Conservation (phyloP, 768 basidiomycete genomes). For the Hysterangium stoloniferum region DNA sequence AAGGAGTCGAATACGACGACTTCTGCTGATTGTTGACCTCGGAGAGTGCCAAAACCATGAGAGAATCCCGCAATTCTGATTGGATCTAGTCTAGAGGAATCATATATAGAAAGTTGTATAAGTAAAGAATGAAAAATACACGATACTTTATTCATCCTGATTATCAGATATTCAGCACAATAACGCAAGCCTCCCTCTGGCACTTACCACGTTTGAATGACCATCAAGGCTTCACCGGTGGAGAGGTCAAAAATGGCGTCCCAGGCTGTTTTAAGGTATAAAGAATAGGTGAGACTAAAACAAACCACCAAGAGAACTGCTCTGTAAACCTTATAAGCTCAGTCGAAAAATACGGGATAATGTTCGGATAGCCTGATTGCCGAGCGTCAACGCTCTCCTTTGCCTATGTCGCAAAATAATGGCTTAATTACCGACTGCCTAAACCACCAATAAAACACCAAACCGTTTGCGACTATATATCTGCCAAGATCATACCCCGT, state of each 20-base stretch:
- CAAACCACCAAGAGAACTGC: not conserved
- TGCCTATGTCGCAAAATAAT: not conserved
- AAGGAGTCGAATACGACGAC: constrained; percentile 48
- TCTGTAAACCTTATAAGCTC: constrained; percentile 6
- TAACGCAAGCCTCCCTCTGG: no score
- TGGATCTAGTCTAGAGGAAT: constrained; percentile 36
- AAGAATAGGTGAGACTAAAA: not conserved
- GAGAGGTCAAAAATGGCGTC: constrained; percentile 9
- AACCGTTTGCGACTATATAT: constrained; percentile 36
- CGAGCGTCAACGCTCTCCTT: constrained; percentile 6
- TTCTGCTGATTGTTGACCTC: constrained; percentile 37
- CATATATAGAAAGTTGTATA: not conserved
- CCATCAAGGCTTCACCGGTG: constrained; percentile 8
- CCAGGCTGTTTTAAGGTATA: constrained; percentile 5
- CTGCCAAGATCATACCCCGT: constrained; percentile 31
- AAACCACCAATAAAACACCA: not conserved
- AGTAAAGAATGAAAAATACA: not conserved
- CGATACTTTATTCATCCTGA: constrained; percentile 4
- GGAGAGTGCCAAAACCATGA: constrained; percentile 46
- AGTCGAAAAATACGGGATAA: constrained; percentile 10
- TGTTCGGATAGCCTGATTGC: not conserved
- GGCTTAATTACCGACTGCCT: not conserved
- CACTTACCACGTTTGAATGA: constrained; percentile 10
- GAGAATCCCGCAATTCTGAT: constrained; percentile 55
- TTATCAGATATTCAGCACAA: no score